Evolutionary conservation across 371 early-diverging fungal species (phyloP), one percentile per base, ranked within the genome.

Genomic region (Zancudomyces culisetae): DNA sequence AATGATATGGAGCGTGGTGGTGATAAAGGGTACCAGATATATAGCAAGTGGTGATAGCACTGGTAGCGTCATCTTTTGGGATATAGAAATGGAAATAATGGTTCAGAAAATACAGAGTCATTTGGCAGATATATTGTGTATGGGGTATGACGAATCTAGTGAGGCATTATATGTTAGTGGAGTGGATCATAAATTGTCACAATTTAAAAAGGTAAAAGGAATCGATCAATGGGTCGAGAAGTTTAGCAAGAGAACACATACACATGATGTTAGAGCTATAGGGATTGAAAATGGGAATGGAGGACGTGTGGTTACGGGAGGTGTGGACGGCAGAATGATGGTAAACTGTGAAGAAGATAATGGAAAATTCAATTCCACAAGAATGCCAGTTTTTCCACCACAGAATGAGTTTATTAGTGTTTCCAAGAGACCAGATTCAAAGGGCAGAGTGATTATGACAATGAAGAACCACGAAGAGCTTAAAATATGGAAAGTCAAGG

Each of bases 11-110:
- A 60, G 65, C 2, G 49, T 80, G 10, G 49, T 54, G 0, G 65
- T 69, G 41, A 51, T 77, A 43, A 40, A 46, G 27, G 79, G 82
- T 42, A 80, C 80, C 2, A n/a, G n/a, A n/a, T n/a, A n/a, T n/a
- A 69, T 93, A 50, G 85, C 90, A 15, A 78, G 82, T 47, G 96
- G 90, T 29, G 93, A 91, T 66, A 90, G 93, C 2, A 68, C 81
- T 15, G 96, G 96, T 29, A 68, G 80, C 41, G 79, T 93, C 30
- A 76, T 79, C 60, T 88, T 91, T 62, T 92, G 90, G 89, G 81
- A 90, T 59, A 71, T 73, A 30, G 59, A 66, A 6, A 64, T 71
- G 52, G 79, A 78, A 23, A 83, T 85, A 15, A 64, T 85, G 45
- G 61, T 71, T 50, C 78, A 85, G 55, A 72, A 73, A 0, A 68